Evolutionary conservation across 441 rosid genomes (phyloP), one percentile per base, ranked within the genome.

Genomic region (Pelargonium australe): DNA sequence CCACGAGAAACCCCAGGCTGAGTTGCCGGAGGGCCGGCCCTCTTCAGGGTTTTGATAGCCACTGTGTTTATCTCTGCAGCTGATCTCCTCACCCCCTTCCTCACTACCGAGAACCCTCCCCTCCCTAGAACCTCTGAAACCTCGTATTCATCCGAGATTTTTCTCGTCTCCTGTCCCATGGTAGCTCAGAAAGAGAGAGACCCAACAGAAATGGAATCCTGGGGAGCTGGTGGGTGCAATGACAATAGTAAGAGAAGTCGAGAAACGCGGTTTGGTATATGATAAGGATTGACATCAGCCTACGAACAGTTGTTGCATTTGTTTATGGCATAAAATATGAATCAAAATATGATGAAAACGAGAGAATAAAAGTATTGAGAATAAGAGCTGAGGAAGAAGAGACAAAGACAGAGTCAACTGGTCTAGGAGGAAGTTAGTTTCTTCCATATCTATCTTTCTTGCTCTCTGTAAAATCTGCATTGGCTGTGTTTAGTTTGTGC

Each of bases 21-120:
- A 7, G 67, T 47, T 6, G 78, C 55, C 0, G 64, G 55, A 53
- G 82, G 68, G 10, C 81, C 79, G 2, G 79, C 66, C 66, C 95
- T 82, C 73, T 79, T 81, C 11, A 89, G 81, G 0, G 91, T 89
- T 77, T 89, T 89, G 79, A 89, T 82, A 44, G 90, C 91, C 7
- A 85, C 91, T 14, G 63, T 64, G 19, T 45, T 71, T 14, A 62
- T 49, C 4, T 79, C 84, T 16, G 70, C 82, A 0, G 79, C 23
- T 2, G 74, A 57, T 75, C 74, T 82, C 55, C 49, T 72, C 34
- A 80, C 68, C 0, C 92, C 95, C 65, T 47, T 85, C 70, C 89
- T 83, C 7, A 89, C 95, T 12, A 89, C 86, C 0, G 95, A 89
- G 78, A 89, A 89, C 20, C 95, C 95, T 62, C 92, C 95, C 73